Base-by-base conservation (phyloP, 148 eudicot species). In the Fallopia convolvulus region DNA sequence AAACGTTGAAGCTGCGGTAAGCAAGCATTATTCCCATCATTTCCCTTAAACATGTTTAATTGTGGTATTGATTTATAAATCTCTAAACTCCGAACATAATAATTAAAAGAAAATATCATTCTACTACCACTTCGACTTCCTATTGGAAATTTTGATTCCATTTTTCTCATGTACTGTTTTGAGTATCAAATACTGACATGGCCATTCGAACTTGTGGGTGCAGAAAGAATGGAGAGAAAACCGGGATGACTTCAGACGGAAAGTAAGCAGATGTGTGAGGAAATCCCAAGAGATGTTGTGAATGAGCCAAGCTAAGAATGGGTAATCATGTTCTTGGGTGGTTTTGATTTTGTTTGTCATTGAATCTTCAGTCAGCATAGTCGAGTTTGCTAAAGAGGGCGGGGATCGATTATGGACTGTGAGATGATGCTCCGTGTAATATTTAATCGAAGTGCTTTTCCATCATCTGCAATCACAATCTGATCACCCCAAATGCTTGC, bases 1-100 rank as follows among this genome's bases (percentile, higher is more conserved):
- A 39, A 89, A 89, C 77, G 88, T 89, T 77, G 92, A 89, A 77
- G 92, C 92, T 13, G 92, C 92, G 72, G 91, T 88, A 86, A 75
- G 88, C 79, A 49, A 49, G 53, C 53, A 14, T 49, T 49, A 49
- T 49, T 49, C 53, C 7, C 48, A 46, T 46, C 48, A 10, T 7
- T 7, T 46, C 12, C 48, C 48, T 46, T 46, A 46, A 46, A 46
- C 12, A 8, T 20, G 8, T 17, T 14, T 14, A 15, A 17, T 17
- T 52, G 56, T 52, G 2, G 18, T 52, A 52, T 52, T 4, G 56
- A 17, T 52, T 52, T 17, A 52, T 17, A 52, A 15, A 14, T 52
- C 18, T 14, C n/a, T 52, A 4, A 15, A 52, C n/a, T 14, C 39
- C 39, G 3, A 36, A 36, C 39, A 4, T 36, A 36, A 36, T 2